These are phyloP conservation scores for Magnusiomyces suaveolens DNA, from an alignment of 1,139 yeast species.

Conservation along the genomic window DNA sequence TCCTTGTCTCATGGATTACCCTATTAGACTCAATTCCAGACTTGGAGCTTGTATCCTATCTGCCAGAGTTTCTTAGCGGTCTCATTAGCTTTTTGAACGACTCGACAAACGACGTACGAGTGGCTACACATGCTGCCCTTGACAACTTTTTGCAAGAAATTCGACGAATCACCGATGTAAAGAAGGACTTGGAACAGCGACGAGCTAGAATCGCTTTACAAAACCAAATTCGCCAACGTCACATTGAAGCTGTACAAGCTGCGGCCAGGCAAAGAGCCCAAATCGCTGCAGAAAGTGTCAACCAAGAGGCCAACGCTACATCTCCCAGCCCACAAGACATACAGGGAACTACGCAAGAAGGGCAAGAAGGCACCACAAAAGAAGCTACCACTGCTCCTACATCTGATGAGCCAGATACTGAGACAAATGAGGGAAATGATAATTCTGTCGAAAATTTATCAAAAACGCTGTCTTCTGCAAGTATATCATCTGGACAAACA, in stretches of 20 bases:
- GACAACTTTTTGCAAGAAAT: constrained; percentile 74
- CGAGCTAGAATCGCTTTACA: not conserved
- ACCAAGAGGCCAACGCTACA: not conserved
- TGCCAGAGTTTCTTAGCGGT: constrained; percentile 87
- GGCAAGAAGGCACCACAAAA: constrained; percentile 9
- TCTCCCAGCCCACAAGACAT: not conserved
- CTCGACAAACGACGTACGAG: constrained; percentile 78
- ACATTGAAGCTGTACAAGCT: not conserved
- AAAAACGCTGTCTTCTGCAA: not conserved
- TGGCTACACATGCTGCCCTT: constrained; percentile 70
- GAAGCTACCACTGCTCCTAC: constrained; percentile 12
- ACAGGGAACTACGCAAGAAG: not conserved
- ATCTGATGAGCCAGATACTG: constrained; percentile 11
- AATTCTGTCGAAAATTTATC: constrained; percentile 5
- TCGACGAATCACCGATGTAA: constrained; percentile 60
- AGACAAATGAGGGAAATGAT: not conserved
- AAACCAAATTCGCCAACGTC: not conserved
- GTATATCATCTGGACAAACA: not conserved
- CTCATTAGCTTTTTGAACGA: constrained; percentile 71
- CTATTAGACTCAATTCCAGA: constrained; percentile 88
- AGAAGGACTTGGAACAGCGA: constrained; percentile 25
- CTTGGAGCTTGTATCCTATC: constrained; percentile 71
- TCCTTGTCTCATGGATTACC: constrained; percentile 86
- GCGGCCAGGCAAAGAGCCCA: not conserved
- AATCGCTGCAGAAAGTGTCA: constrained; percentile 1